A percentile compares a stretch with the other conserved stretches of the same genome.
These are phyloP conservation scores for Homolaphlyctis polyrhiza DNA, from an alignment of 371 early-diverging fungal genomes.

Conservation along the genomic window DNA sequence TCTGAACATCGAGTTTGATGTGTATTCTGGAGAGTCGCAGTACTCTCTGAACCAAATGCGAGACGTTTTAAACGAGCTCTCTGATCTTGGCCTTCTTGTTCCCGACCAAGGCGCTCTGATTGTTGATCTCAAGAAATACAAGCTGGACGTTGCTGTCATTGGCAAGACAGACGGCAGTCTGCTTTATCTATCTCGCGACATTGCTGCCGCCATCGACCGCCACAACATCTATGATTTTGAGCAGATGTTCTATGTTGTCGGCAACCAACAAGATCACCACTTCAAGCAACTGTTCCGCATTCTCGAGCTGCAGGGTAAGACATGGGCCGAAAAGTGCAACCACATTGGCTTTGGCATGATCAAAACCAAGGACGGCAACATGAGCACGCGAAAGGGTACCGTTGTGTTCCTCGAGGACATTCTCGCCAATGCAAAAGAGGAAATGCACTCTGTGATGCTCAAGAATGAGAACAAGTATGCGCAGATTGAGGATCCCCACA, in stretches of 20 bases:
- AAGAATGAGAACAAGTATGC: constrained; percentile 80
- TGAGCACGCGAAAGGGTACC: constrained; percentile 98
- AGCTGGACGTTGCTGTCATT: constrained; percentile 82
- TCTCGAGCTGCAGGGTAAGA: constrained; percentile 74
- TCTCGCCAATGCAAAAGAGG: constrained; percentile 82
- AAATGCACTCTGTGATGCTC: constrained; percentile 93
- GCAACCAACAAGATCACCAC: constrained; percentile 93
- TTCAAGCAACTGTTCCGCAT: constrained; percentile 96
- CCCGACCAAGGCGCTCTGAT: constrained; percentile 86
- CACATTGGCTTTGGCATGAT: constrained; percentile 99
- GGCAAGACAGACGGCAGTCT: constrained; percentile 96
- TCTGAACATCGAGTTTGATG: constrained; percentile 93
- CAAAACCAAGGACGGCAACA: constrained; percentile 67
- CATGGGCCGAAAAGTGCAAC: constrained; percentile 73
- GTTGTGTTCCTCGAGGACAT: constrained; percentile 98
- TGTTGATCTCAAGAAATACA: constrained; percentile 77
- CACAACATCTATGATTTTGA: constrained; percentile 88
- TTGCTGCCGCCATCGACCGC: constrained; percentile 96
- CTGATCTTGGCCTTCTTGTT: constrained; percentile 62
- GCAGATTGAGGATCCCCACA: constrained; percentile 79
- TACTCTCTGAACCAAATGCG: constrained; percentile 72
- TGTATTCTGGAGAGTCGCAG: constrained; percentile 98
- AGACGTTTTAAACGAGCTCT: constrained; percentile 69
- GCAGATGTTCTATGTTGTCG: constrained; percentile 95
- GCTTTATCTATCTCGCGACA: constrained; percentile 97